Conservation (phyloP, 495 filamentous ascomycete species). For the Articulospora tetracladia region DNA sequence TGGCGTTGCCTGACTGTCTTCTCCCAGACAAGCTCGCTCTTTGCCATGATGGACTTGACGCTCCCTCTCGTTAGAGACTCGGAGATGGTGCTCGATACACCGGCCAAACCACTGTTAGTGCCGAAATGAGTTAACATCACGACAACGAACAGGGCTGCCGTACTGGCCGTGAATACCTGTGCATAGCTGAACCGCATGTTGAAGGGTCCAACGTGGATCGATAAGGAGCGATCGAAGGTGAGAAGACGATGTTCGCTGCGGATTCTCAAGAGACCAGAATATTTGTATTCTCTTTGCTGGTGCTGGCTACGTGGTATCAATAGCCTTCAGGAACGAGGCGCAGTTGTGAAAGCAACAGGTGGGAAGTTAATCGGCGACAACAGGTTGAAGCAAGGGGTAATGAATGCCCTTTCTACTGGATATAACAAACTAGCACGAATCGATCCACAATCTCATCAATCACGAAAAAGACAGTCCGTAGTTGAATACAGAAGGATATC, state of each 20-base stretch:
- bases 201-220: not conserved
- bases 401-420: not conserved
- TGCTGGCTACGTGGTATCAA: too few relatives aligned
- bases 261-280: not conserved
- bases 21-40: conserved; percentile 15
- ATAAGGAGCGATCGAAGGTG: not conserved
- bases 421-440: too few relatives aligned
- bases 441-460: not conserved
- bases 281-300: too few relatives aligned
- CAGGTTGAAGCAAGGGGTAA: not conserved
- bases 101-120: not conserved
- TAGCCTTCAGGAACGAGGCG: too few relatives aligned
- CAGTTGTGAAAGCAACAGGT: too few relatives aligned
- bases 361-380: too few relatives aligned
- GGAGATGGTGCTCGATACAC: not conserved
- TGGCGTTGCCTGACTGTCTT: conserved; percentile 11
- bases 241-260: not conserved
- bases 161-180: not conserved
- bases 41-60: conserved; percentile 12
- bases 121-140: conserved; percentile 4
- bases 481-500: not conserved
- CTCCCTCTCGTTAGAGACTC: not conserved
- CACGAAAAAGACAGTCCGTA: not conserved
- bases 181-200: conserved; percentile 2
- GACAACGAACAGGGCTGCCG: not conserved